phyloP scores from a whole-genome alignment of 768 basidiomycete genomes.

The Obba rivulosa region DNA sequence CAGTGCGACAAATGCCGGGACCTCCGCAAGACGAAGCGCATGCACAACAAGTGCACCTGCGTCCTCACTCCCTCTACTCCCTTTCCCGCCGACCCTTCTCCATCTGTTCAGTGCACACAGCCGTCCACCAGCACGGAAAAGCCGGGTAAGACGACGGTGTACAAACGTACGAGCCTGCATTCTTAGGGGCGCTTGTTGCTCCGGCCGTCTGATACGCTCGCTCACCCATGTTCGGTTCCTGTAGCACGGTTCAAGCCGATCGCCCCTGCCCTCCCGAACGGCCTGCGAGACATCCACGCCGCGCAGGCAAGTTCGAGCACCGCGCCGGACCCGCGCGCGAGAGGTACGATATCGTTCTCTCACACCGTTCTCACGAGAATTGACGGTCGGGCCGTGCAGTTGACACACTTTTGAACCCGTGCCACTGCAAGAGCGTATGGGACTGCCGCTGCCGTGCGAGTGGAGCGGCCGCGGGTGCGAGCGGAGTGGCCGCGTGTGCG shows the following conservation, averaged over 20 bases:
- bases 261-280: constrained; percentile 68
- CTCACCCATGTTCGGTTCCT: background rate
- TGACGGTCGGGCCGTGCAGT: constrained; percentile 32
- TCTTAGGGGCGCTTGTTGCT: too few relatives aligned
- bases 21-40: constrained; percentile 70
- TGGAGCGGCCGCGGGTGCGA: too few relatives aligned
- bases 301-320: constrained; percentile 3
- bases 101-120: too few relatives aligned
- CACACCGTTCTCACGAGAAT: constrained; percentile 2
- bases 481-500: constrained; percentile 5
- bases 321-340: constrained; percentile 35
- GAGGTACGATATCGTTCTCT: background rate
- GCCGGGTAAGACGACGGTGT: too few relatives aligned
- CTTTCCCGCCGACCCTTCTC: background rate
- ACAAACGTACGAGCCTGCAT: too few relatives aligned
- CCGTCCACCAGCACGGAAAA: too few relatives aligned
- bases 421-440: constrained; percentile 51
- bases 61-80: background rate
- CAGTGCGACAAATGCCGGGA: constrained; percentile 86
- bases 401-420: constrained; percentile 58
- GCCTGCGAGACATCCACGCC: constrained; percentile 49
- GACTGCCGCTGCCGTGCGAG: constrained; percentile 49
- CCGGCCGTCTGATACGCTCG: too few relatives aligned
- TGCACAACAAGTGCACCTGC: constrained; percentile 82
- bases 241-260: constrained; percentile 67